Percentiles rank a stretch among this genome's conserved stretches.
phyloP scores from a whole-genome alignment of 116 monocot genomes.

The Trichopus zeylanicus region DNA sequence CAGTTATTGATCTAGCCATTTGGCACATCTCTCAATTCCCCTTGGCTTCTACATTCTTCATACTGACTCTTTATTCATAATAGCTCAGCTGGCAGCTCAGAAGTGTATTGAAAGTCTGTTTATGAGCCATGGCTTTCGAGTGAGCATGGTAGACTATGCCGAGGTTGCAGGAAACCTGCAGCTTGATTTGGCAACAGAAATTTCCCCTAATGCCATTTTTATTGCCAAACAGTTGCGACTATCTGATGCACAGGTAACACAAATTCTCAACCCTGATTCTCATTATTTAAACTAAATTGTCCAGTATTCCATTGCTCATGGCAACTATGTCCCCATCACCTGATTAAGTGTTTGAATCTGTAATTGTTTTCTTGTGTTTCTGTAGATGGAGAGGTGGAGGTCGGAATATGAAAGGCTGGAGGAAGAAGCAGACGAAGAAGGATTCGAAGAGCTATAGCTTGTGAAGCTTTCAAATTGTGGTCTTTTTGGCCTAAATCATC shows the following conservation, averaged over 20 bases:
- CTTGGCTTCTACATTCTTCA: background rate
- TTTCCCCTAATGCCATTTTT: slow-evolving; percentile 37
- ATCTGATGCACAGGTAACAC: slow-evolving; percentile 78
- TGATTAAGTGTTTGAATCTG: too few species aligned
- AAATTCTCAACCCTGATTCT: background rate
- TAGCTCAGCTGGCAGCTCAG: slow-evolving; percentile 21
- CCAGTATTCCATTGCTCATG: too few species aligned
- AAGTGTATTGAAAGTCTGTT: slow-evolving; percentile 46
- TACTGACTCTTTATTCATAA: background rate
- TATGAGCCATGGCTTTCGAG: slow-evolving; percentile 56
- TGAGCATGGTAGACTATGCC: slow-evolving; percentile 31
- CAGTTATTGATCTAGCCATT: background rate
- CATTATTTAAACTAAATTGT: too few species aligned
- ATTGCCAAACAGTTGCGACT: slow-evolving; percentile 65
- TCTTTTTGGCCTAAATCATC: background rate
- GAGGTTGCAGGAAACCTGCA: slow-evolving; percentile 40
- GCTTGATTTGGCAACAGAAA: slow-evolving; percentile 11
- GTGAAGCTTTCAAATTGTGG: background rate
- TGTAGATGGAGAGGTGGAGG: slow-evolving; percentile 60
- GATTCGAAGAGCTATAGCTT: slow-evolving; percentile 28
- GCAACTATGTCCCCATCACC: too few species aligned
- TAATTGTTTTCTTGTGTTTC: background rate
- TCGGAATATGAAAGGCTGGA: slow-evolving; percentile 27
- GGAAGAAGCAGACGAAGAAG: slow-evolving; percentile 39
- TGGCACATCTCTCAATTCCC: background rate